Conservation (phyloP, 1,284 basidiomycete genomes). For the Austropuccinia psidii region DNA sequence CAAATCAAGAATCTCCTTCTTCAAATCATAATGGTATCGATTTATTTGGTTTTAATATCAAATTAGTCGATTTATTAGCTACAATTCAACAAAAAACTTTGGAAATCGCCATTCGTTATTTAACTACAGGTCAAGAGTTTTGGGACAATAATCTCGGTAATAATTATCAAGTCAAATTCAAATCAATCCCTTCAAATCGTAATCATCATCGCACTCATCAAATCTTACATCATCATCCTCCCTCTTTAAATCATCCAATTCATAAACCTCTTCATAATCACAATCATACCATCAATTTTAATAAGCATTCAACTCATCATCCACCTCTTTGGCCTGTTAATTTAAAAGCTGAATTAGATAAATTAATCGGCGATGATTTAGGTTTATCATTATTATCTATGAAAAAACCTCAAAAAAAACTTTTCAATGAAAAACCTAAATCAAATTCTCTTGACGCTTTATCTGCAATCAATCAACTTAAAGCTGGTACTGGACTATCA, state of each 20-base stretch:
- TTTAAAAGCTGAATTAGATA: slow-evolving; percentile 51
- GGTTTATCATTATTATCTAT: neutral
- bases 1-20: too few relatives aligned
- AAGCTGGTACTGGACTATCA: slow-evolving; percentile 44
- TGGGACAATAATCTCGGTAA: slow-evolving; percentile 52
- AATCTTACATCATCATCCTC: neutral
- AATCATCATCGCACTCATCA: neutral
- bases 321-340: slow-evolving; percentile 43
- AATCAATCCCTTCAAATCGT: slow-evolving; percentile 44
- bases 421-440: neutral
- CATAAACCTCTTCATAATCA: neutral
- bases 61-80: slow-evolving; percentile 64
- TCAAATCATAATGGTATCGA: too few relatives aligned
- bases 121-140: slow-evolving; percentile 49
- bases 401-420: neutral
- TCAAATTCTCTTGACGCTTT: neutral
- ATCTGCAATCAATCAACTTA: slow-evolving; percentile 41
- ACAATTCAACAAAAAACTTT: slow-evolving; percentile 61
- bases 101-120: slow-evolving; percentile 60
- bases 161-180: slow-evolving; percentile 52
- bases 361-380: slow-evolving; percentile 50
- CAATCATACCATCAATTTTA: neutral
- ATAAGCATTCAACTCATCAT: neutral
- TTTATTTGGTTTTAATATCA: slow-evolving; percentile 55
- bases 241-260: neutral